Conservation (phyloP, 2,329 filamentous ascomycete species). For the Penicillium sp. region DNA sequence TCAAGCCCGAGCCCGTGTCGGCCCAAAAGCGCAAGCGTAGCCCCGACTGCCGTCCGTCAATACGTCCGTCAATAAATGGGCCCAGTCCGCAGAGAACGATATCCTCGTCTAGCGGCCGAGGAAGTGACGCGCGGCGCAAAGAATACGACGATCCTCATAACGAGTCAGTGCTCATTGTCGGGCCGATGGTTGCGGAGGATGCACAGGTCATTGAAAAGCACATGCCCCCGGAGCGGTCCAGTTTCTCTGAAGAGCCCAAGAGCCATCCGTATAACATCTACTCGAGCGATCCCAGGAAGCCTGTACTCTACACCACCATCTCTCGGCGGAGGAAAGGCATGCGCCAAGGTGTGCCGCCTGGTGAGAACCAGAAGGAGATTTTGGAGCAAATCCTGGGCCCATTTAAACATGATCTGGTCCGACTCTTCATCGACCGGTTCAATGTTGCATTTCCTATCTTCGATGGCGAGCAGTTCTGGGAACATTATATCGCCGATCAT, state of each 20-base stretch:
- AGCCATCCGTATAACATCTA: slow-evolving; percentile 50
- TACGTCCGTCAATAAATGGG: slow-evolving; percentile 21
- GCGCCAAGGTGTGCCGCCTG: slow-evolving; percentile 40
- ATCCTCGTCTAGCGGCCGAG: slow-evolving; percentile 24
- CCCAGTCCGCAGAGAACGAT: slow-evolving; percentile 23
- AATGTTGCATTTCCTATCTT: slow-evolving; percentile 60
- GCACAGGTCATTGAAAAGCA: slow-evolving; percentile 58
- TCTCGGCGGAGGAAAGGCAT: slow-evolving; percentile 48
- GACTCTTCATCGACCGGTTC: slow-evolving; percentile 52
- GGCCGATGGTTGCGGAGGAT: slow-evolving; percentile 56
- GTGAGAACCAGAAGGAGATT: slow-evolving; percentile 50
- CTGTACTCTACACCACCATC: slow-evolving; percentile 47
- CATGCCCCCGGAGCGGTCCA: slow-evolving; percentile 44
- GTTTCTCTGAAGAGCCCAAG: slow-evolving; percentile 35
- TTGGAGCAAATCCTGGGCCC: slow-evolving; percentile 58
- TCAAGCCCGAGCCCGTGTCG: slow-evolving; percentile 24
- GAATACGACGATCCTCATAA: slow-evolving; percentile 36
- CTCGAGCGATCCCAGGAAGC: slow-evolving; percentile 44
- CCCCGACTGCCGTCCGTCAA: slow-evolving; percentile 24
- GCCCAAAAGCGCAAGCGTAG: slow-evolving; percentile 38
- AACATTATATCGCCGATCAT: slow-evolving; percentile 44
- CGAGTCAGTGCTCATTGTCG: slow-evolving; percentile 52
- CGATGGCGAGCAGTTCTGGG: slow-evolving; percentile 52
- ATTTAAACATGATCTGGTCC: slow-evolving; percentile 48
- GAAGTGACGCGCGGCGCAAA: slow-evolving; percentile 30